phyloP scores from a whole-genome alignment of 352 stramenopile species.

The Globisporangium rhizosaccharum region DNA sequence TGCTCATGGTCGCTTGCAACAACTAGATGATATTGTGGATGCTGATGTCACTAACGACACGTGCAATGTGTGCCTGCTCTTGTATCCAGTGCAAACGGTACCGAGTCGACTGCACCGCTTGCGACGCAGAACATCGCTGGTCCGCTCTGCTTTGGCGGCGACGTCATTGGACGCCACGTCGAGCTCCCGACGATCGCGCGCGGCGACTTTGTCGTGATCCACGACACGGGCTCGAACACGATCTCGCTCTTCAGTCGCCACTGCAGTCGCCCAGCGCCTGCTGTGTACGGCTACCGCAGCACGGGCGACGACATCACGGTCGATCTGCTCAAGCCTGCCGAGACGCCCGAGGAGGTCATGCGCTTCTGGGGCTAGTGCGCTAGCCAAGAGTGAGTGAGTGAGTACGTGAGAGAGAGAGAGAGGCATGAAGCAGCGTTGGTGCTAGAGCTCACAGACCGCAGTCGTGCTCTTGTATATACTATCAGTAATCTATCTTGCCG shows the following conservation, averaged over 20 bases:
- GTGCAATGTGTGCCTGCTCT: too few species aligned
- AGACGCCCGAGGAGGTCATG: slow-evolving; percentile 74
- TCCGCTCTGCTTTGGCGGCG: slow-evolving; percentile 89
- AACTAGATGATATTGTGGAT: background rate
- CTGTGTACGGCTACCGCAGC: slow-evolving; percentile 75
- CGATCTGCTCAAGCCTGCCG: slow-evolving; percentile 66
- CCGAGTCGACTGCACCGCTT: slow-evolving; percentile 34
- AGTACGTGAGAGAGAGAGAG: background rate
- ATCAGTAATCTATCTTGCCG: too few species aligned
- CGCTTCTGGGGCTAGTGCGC: slow-evolving; percentile 58
- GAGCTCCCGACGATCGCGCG: slow-evolving; percentile 52
- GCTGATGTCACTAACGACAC: background rate
- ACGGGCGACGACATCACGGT: slow-evolving; percentile 45
- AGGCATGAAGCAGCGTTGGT: background rate
- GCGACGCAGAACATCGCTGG: slow-evolving; percentile 81
- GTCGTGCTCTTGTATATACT: background rate
- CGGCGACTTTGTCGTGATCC: slow-evolving; percentile 82
- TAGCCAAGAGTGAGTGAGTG: background rate
- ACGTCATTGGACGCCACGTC: slow-evolving; percentile 73
- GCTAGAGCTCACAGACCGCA: background rate
- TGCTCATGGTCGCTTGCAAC: background rate
- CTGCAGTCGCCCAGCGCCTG: slow-evolving; percentile 76
- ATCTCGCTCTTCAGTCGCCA: slow-evolving; percentile 86
- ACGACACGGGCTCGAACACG: slow-evolving; percentile 86
- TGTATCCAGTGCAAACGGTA: slow-evolving; percentile 30